phyloP scores from a whole-genome alignment of 805 yeast species.

The Yarrowia osloensis region DNA sequence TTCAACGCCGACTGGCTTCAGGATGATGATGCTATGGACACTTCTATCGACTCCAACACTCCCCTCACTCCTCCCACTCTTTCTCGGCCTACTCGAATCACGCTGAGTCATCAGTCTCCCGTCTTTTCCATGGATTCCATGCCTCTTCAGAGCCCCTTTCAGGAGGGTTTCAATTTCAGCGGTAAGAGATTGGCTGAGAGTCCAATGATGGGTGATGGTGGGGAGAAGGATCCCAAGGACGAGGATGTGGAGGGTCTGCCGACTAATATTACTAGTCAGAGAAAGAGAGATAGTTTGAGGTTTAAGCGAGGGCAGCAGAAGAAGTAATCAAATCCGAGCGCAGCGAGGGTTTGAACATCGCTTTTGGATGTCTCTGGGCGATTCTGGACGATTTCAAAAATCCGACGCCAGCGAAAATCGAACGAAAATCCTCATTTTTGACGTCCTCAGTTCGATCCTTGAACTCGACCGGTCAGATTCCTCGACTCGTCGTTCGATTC shows the following conservation, averaged over 20 bases:
- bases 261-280: constrained; percentile 18
- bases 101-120: constrained; percentile 10
- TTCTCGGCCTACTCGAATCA: background rate
- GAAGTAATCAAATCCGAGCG: background rate
- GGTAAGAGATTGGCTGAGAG: background rate
- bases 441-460: too few relatives aligned
- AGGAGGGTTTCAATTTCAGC: background rate
- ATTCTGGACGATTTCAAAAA: too few relatives aligned
- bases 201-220: constrained; percentile 11
- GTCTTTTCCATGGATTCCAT: constrained; percentile 17
- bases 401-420: too few relatives aligned
- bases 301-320: constrained; percentile 29
- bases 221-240: background rate
- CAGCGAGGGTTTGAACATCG: background rate
- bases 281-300: constrained; percentile 31
- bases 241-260: constrained; percentile 18
- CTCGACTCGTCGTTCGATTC: too few relatives aligned
- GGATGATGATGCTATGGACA: constrained; percentile 25
- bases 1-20: constrained; percentile 26
- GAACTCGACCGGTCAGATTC: too few relatives aligned
- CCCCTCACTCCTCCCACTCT: constrained; percentile 16
- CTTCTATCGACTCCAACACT: background rate
- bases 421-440: too few relatives aligned
- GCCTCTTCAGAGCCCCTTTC: constrained; percentile 22
- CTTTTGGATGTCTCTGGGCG: too few relatives aligned